Evolutionary conservation across 768 basidiomycete genomes (phyloP).

Genomic region (Panaeolus papilionaceus): DNA sequence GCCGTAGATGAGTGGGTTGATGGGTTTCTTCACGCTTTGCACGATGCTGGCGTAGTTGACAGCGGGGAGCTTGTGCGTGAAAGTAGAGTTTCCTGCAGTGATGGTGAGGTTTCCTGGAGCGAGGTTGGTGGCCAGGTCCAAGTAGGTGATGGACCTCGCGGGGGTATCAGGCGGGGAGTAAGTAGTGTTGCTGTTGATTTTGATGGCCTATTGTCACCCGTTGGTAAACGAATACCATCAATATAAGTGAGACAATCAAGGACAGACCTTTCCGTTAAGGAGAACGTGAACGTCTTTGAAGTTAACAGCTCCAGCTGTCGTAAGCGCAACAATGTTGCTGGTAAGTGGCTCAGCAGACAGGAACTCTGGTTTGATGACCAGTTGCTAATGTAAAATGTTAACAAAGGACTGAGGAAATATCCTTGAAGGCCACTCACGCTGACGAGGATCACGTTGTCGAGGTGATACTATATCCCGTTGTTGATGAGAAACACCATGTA

Average conservation of each 20-base stretch:
- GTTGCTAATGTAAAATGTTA: constrained; percentile 32
- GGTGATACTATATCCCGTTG: constrained; percentile 45
- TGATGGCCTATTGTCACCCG: constrained; percentile 31
- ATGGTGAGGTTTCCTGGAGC: constrained; percentile 49
- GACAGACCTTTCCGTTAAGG: constrained; percentile 44
- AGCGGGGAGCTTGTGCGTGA: constrained; percentile 48
- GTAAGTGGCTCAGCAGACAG: constrained; percentile 58
- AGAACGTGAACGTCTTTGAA: constrained; percentile 42
- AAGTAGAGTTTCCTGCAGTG: constrained; percentile 45
- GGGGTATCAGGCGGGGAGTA: constrained; percentile 54
- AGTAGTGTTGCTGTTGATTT: constrained; percentile 39
- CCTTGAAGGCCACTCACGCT: constrained; percentile 32
- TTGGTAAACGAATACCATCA: neutral
- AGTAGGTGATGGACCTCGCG: constrained; percentile 52
- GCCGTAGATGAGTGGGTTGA: constrained; percentile 56
- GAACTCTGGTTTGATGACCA: constrained; percentile 52
- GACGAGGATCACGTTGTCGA: constrained; percentile 56
- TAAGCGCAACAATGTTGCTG: constrained; percentile 55
- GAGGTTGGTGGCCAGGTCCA: constrained; percentile 46
- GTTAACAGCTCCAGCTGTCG: constrained; percentile 53
- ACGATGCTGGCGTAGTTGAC: constrained; percentile 47
- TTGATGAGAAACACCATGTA: neutral
- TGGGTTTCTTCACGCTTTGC: constrained; percentile 41
- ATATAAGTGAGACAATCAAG: neutral
- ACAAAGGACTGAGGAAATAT: neutral